Base-by-base conservation (phyloP, 768 basidiomycete genomes). In the Russula sp. region DNA sequence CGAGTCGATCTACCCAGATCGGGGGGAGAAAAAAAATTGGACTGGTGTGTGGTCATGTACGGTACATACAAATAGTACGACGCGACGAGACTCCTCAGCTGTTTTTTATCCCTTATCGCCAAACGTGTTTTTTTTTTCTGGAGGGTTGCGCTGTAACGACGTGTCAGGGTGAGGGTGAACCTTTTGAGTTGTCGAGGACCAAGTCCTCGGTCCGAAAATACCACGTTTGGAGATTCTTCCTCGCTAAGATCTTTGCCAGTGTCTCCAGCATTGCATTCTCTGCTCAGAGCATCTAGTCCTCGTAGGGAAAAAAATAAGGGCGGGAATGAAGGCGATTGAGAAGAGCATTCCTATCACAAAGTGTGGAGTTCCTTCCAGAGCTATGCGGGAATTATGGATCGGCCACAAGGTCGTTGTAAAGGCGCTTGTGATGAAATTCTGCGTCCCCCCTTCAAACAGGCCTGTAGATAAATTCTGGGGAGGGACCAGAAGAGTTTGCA, bases 161-260 rank as follows among this genome's bases (percentile, higher is more conserved):
- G 4, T 56, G 6, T 35, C 5, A 18, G 9, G 3, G 3, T 22
- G 2, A 18, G 9, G 4, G 3, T 39, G 39, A 27, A 57, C 11
- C 45, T 7, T 48, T 40, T 59, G 45, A 54, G 27, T 54, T 48
- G 52, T 9, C 37, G 32, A 27, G 13, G 14, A 22, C 53, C 59
- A 45, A 31, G 8, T 56, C 34, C 32, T 56, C 59, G 58, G 54
- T 48, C 27, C 58, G 47, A 60, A 60, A 27, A 22, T 64, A 51
- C 63, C 53, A 34, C 39, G 60, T 64, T 55, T 27, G 54, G 63
- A 51, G 22, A 55, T n/a, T 35, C 57, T 42, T 59, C 57, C 63
- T 59, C 63, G 54, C 53, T 59, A 56, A 64, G 59, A 64, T 60
- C 63, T 27, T 20, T 20, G 34, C 16, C 20, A 44, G 18, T 27